Percentiles rank a stretch among this genome's conserved stretches.
These are phyloP conservation scores for Paramarasmius palmivorus DNA, from an alignment of 1,284 basidiomycete species.

Conservation along the genomic window DNA sequence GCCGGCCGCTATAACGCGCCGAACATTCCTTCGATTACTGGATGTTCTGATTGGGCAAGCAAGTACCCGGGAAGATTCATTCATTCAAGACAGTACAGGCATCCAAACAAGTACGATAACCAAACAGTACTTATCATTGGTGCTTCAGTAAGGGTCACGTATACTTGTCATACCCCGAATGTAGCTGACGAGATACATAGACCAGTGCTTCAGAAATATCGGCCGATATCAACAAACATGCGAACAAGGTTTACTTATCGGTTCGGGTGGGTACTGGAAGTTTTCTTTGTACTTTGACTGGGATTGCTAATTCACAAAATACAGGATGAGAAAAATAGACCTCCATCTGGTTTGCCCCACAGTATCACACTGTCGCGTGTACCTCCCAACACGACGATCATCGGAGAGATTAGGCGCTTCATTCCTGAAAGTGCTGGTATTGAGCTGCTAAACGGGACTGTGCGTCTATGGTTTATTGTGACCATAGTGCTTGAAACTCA, in stretches of 20 bases:
- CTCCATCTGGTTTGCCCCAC: neutral
- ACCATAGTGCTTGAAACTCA: neutral
- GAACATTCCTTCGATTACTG: slow-evolving; percentile 39
- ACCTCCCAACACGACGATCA: slow-evolving; percentile 28
- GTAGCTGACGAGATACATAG: slow-evolving; percentile 12
- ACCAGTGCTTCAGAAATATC: slow-evolving; percentile 46
- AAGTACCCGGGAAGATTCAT: slow-evolving; percentile 34
- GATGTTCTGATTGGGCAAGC: slow-evolving; percentile 36
- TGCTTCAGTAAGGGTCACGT: slow-evolving; percentile 29
- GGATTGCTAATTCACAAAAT: neutral
- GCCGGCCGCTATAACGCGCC: slow-evolving; percentile 48
- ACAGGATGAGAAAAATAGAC: neutral
- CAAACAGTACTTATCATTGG: slow-evolving; percentile 49
- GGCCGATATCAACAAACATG: slow-evolving; percentile 33
- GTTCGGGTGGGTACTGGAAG: slow-evolving; percentile 25
- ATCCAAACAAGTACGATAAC: slow-evolving; percentile 36
- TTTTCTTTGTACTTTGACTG: neutral
- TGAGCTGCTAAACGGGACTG: slow-evolving; percentile 41
- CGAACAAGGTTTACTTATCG: slow-evolving; percentile 36
- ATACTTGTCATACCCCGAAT: neutral
- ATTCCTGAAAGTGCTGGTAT: slow-evolving; percentile 29
- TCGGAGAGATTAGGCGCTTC: slow-evolving; percentile 34
- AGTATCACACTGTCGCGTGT: slow-evolving; percentile 19
- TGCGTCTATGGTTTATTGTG: slow-evolving; percentile 17
- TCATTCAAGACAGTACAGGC: slow-evolving; percentile 48